Percentiles rank a stretch among this genome's conserved stretches.
Evolutionary conservation across 2,329 filamentous ascomycete species (phyloP).

Genomic region (Fusarium pseudoanthophilum): DNA sequence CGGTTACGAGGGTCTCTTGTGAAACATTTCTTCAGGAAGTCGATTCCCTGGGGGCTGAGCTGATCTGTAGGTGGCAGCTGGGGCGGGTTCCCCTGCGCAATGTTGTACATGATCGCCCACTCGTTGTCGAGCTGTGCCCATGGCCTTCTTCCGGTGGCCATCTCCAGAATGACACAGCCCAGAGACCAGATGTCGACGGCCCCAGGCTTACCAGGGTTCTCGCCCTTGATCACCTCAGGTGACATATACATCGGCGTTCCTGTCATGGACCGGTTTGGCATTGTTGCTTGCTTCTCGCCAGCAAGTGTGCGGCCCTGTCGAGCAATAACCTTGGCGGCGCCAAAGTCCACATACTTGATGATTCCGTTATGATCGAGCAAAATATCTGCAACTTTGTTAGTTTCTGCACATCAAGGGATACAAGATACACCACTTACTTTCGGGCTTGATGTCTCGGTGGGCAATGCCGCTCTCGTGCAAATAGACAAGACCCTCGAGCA

Average conservation of each 20-base stretch:
- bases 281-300: conserved; percentile 65
- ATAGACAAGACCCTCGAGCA: conserved; percentile 93
- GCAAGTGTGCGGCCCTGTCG: conserved; percentile 90
- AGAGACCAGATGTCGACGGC: conserved; percentile 96
- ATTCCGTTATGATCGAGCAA: conserved; percentile 97
- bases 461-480: conserved; percentile 92
- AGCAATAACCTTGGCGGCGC: conserved; percentile 95
- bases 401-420: background rate
- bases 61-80: conserved; percentile 85
- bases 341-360: conserved; percentile 99
- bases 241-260: conserved; percentile 99
- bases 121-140: conserved; percentile 98
- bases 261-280: conserved; percentile 90
- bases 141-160: conserved; percentile 92
- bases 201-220: conserved; percentile 81
- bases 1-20: conserved; percentile 82
- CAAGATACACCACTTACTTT: conserved; percentile 72
- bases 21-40: conserved; percentile 91
- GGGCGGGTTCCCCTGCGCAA: conserved; percentile 94
- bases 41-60: conserved; percentile 83
- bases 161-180: conserved; percentile 95
- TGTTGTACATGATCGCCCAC: conserved; percentile 99
- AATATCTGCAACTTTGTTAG: conserved; percentile 71
- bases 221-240: conserved; percentile 95
- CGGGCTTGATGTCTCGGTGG: conserved; percentile 97